Conservation (phyloP, 2,329 filamentous ascomycete genomes). For the Fusarium nanum region DNA sequence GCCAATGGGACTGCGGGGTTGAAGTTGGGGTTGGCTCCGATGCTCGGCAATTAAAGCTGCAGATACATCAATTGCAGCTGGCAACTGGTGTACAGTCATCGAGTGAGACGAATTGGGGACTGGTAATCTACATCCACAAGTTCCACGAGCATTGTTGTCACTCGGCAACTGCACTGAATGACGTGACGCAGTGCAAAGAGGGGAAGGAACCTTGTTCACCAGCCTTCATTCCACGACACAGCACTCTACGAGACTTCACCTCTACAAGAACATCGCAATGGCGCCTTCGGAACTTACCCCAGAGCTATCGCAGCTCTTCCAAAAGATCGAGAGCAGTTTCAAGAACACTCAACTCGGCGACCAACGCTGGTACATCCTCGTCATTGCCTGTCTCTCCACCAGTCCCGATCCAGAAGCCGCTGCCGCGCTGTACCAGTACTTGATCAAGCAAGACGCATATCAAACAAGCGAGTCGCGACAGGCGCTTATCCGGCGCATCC, state of each 20-base stretch:
- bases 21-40: background rate
- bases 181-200: background rate
- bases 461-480: conserved; percentile 57
- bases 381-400: conserved; percentile 31
- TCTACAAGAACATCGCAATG: conserved; percentile 1
- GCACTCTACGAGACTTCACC: too few species aligned
- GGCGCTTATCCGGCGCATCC: conserved; percentile 61
- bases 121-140: background rate
- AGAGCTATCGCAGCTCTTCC: conserved; percentile 27
- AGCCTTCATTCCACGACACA: background rate
- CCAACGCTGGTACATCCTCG: conserved; percentile 37
- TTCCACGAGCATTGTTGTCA: background rate
- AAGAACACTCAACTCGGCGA: conserved; percentile 25
- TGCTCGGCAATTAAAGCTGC: background rate
- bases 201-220: background rate
- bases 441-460: conserved; percentile 55
- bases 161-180: background rate
- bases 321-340: conserved; percentile 31
- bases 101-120: background rate
- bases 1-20: background rate
- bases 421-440: conserved; percentile 33
- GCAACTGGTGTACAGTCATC: background rate
- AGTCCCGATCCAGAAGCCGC: conserved; percentile 38
- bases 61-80: background rate
- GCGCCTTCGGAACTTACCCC: conserved; percentile 11